Evolutionary conservation across 2,329 filamentous ascomycete genomes (phyloP).

Genomic region (Botrytis tulipae): DNA sequence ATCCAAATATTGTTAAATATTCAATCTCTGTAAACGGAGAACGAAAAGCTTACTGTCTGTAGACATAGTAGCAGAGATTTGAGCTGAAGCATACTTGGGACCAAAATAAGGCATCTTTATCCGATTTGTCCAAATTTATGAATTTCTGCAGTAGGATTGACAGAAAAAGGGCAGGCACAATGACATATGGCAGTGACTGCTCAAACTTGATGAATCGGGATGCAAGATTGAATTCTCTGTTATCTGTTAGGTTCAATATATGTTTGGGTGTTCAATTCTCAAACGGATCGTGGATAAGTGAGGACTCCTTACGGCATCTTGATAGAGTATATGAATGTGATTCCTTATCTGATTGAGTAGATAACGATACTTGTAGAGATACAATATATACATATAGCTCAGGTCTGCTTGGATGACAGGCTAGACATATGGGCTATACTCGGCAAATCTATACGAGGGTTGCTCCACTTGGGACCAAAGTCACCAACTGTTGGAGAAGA

Average conservation of each 20-base stretch:
- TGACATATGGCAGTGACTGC: background rate
- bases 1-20: background rate
- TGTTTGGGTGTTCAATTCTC: background rate
- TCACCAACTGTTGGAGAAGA: background rate
- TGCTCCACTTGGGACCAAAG: background rate
- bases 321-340: background rate
- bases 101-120: background rate
- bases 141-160: background rate
- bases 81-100: background rate
- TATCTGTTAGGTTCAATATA: background rate
- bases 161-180: background rate
- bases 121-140: background rate
- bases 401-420: background rate
- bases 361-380: background rate
- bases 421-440: background rate
- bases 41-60: background rate
- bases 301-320: background rate
- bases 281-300: background rate
- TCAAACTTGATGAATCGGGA: background rate
- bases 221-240: rapidly evolving
- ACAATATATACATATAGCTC: background rate
- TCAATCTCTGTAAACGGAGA: too few relatives aligned
- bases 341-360: too few relatives aligned
- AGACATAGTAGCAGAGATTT: background rate
- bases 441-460: background rate